Evolutionary conservation across 2,329 filamentous ascomycete genomes (phyloP).

Genomic region (Teratosphaeriaceae sp.): DNA sequence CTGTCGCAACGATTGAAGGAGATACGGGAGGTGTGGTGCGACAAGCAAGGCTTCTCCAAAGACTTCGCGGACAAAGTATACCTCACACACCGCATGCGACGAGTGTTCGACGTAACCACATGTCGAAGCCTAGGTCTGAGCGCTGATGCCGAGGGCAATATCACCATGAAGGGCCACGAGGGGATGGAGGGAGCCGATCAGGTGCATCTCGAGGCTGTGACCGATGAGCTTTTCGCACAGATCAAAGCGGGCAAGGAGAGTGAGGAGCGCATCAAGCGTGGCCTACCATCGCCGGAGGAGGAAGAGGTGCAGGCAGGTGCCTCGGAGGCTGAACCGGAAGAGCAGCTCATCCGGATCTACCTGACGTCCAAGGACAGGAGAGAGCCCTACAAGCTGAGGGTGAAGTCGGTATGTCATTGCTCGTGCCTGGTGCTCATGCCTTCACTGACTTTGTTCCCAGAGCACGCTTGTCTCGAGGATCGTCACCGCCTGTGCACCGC

Average conservation of each 20-base stretch:
- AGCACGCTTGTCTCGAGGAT: conserved; percentile 58
- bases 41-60: conserved; percentile 49
- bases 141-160: conserved; percentile 34
- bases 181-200: conserved; percentile 47
- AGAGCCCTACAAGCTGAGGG: conserved; percentile 45
- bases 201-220: conserved; percentile 74
- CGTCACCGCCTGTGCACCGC: conserved; percentile 51
- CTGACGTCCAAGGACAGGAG: conserved; percentile 46
- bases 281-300: conserved; percentile 5
- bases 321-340: conserved; percentile 13
- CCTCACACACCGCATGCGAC: conserved; percentile 70
- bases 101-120: conserved; percentile 69
- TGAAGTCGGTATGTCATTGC: conserved; percentile 41
- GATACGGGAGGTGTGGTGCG: conserved; percentile 64
- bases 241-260: conserved; percentile 43
- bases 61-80: conserved; percentile 54
- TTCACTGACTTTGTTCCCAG: conserved; percentile 26
- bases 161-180: conserved; percentile 38
- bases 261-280: conserved; percentile 11
- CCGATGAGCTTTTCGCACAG: conserved; percentile 53
- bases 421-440: too few species aligned
- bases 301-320: conserved; percentile 11
- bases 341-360: conserved; percentile 38
- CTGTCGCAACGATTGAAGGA: conserved; percentile 61
- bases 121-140: conserved; percentile 61